These are phyloP conservation scores for Cyberlindnera euphorbiae DNA, from an alignment of 805 yeast genomes.

Conservation along the genomic window DNA sequence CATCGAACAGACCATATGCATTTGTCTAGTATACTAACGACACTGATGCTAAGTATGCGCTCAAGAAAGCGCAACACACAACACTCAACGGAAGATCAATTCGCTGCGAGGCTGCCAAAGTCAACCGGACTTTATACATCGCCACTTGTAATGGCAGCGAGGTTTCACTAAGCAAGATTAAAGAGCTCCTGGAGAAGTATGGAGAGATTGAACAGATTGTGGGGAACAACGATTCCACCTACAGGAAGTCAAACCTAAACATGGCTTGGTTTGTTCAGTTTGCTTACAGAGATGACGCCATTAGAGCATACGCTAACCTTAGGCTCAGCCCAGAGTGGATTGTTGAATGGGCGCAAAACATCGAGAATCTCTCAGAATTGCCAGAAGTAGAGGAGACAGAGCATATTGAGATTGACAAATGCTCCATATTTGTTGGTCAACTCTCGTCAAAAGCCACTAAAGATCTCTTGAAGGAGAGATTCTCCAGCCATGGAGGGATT, in stretches of 20 bases:
- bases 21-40: slow-evolving; percentile 82
- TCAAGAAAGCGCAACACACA: slow-evolving; percentile 63
- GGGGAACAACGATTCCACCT: slow-evolving; percentile 32
- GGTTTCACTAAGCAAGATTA: slow-evolving; percentile 32
- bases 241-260: slow-evolving; percentile 26
- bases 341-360: slow-evolving; percentile 85
- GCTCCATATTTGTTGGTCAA: slow-evolving; percentile 78
- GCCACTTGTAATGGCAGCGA: slow-evolving; percentile 31
- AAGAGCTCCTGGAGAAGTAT: slow-evolving; percentile 39
- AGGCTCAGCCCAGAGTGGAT: slow-evolving; percentile 49
- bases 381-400: slow-evolving; percentile 17
- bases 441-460: slow-evolving; percentile 50
- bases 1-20: slow-evolving; percentile 82
- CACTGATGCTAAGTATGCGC: slow-evolving; percentile 63
- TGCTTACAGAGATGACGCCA: slow-evolving; percentile 82
- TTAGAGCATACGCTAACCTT: slow-evolving; percentile 71
- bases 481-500: slow-evolving; percentile 64
- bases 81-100: slow-evolving; percentile 67
- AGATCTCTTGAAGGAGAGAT: slow-evolving; percentile 52
- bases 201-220: slow-evolving; percentile 76
- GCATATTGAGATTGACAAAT: slow-evolving; percentile 54
- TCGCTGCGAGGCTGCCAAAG: slow-evolving; percentile 88
- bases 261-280: slow-evolving; percentile 72
- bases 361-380: slow-evolving; percentile 44
- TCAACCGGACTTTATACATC: slow-evolving; percentile 77